Evolutionary conservation across 805 yeast genomes (phyloP).

Genomic region (Ogataea nakhonphanomensis): DNA sequence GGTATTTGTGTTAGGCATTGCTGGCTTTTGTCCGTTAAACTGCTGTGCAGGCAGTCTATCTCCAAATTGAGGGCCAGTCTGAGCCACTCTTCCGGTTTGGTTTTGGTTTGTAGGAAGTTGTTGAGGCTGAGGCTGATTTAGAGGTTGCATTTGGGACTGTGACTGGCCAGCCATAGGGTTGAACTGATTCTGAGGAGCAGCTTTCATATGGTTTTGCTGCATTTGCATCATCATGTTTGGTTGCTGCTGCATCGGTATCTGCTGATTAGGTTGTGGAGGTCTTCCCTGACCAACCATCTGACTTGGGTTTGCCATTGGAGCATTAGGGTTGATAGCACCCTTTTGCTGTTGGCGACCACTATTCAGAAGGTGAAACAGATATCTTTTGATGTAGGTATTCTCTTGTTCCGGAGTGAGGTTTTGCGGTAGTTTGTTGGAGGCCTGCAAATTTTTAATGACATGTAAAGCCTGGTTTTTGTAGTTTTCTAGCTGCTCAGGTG

Average conservation of each 20-base stretch:
- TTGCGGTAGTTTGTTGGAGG: slow-evolving; percentile 31
- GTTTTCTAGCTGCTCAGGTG: slow-evolving; percentile 27
- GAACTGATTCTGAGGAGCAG: slow-evolving; percentile 14
- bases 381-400: slow-evolving; percentile 33
- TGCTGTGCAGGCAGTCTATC: slow-evolving; percentile 8
- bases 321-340: slow-evolving; percentile 4
- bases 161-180: slow-evolving; percentile 6
- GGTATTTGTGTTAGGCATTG: slow-evolving; percentile 8
- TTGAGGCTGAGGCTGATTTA: slow-evolving; percentile 19
- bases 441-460: slow-evolving; percentile 34
- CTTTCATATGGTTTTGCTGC: slow-evolving; percentile 29
- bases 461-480: slow-evolving; percentile 35
- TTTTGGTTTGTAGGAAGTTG: slow-evolving; percentile 35
- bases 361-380: slow-evolving; percentile 29
- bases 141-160: slow-evolving; percentile 11
- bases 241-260: slow-evolving; percentile 22
- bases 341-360: slow-evolving; percentile 20
- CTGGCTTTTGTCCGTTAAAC: slow-evolving; percentile 16
- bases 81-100: slow-evolving; percentile 20
- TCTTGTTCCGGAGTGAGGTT: slow-evolving; percentile 34
- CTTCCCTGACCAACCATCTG: slow-evolving; percentile 16
- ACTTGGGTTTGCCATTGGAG: slow-evolving; percentile 6
- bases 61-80: slow-evolving; percentile 18
- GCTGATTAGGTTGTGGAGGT: slow-evolving; percentile 15
- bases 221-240: slow-evolving; percentile 22